Percentiles rank a stretch among this genome's conserved stretches.
Conservation (phyloP, 2,329 filamentous ascomycete species). For the Orbilia blumenaviensis region DNA sequence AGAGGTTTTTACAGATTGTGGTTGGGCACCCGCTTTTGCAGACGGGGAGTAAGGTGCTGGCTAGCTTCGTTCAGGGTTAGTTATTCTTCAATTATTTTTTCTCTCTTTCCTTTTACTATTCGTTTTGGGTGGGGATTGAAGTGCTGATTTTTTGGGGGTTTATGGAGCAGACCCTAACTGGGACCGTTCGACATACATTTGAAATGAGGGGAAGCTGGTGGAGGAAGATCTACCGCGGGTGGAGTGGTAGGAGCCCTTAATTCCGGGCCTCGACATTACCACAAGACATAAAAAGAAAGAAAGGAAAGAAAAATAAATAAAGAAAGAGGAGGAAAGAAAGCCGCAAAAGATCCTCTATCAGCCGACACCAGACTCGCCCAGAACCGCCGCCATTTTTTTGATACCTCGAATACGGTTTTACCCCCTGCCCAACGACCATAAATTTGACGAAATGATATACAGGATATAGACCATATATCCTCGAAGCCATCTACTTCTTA, state of each 20-base stretch:
- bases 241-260: constrained; percentile 35
- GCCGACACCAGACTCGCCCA: neutral
- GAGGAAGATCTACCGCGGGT: constrained; percentile 48
- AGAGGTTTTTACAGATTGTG: constrained; percentile 96
- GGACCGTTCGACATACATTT: constrained; percentile 56
- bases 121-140: neutral
- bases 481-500: neutral
- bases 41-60: constrained; percentile 95
- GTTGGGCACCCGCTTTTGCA: constrained; percentile 95
- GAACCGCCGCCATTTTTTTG: neutral
- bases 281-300: neutral
- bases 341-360: constrained; percentile 4
- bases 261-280: neutral
- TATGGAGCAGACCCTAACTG: constrained; percentile 63
- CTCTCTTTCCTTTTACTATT: constrained; percentile 20
- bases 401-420: neutral
- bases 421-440: neutral
- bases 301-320: neutral
- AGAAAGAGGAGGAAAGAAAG: neutral
- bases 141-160: neutral
- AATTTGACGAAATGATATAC: no score
- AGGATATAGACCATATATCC: no score
- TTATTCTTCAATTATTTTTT: no score
- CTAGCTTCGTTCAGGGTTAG: constrained; percentile 98
- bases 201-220: constrained; percentile 50